These are phyloP conservation scores for Alternaria sp. DNA, from an alignment of 2,329 filamentous ascomycete genomes.

Conservation along the genomic window DNA sequence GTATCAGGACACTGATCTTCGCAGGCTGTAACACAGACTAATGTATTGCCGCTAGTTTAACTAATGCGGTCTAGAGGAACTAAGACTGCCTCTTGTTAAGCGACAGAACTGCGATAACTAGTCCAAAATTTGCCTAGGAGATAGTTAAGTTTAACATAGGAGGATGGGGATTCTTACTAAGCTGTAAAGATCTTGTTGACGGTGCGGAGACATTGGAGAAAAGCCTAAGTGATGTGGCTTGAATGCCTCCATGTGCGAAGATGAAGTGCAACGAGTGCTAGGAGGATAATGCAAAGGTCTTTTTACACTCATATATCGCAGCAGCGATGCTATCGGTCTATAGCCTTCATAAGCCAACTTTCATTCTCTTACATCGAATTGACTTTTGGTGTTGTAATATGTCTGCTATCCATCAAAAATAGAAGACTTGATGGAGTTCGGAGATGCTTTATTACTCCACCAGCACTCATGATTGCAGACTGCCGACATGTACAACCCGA, in stretches of 20 bases:
- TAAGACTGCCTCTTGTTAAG: background rate
- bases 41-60: background rate
- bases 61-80: background rate
- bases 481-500: background rate
- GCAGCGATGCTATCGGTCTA: no score
- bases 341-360: no score
- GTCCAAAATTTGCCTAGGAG: background rate
- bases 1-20: background rate
- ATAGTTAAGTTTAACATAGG: background rate
- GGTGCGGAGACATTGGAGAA: background rate
- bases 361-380: no score
- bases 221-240: background rate
- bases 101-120: background rate
- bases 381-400: no score
- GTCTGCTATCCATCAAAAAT: accelerated
- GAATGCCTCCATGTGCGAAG: background rate
- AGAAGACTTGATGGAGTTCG: background rate
- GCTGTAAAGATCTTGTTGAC: background rate
- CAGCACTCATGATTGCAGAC: background rate
- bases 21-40: background rate
- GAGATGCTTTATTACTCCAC: background rate
- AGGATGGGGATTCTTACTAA: background rate
- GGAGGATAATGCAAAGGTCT: background rate
- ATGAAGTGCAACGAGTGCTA: background rate
- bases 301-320: no score